A percentile compares a stretch with the other conserved stretches of the same genome.
Evolutionary conservation across 805 yeast species (phyloP).

Genomic region (Saccharomycopsis schoenii): DNA sequence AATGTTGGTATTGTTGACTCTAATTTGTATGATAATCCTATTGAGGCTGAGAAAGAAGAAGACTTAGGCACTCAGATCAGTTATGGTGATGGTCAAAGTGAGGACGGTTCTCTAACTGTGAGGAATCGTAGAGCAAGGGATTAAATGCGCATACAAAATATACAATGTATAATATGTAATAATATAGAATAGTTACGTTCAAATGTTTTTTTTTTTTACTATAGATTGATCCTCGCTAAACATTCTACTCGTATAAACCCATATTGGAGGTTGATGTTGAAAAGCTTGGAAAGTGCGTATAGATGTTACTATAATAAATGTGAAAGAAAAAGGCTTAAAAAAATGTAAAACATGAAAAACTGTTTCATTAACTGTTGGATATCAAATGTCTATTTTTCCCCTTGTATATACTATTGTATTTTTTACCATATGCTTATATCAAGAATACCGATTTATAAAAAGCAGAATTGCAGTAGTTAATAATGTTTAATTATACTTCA

Average conservation of each 20-base stretch:
- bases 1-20: background rate
- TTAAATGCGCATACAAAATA: background rate
- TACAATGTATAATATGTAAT: too few species aligned
- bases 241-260: background rate
- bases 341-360: background rate
- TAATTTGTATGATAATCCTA: background rate
- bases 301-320: background rate
- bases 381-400: too few species aligned
- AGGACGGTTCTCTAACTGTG: background rate
- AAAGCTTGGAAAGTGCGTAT: background rate
- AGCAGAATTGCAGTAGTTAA: background rate
- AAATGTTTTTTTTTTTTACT: too few species aligned
- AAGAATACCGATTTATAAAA: background rate
- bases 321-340: background rate
- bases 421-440: background rate
- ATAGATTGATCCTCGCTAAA: too few species aligned
- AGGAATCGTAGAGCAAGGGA: background rate
- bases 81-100: conserved; percentile 5
- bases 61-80: conserved; percentile 8
- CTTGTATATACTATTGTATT: too few species aligned
- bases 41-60: conserved; percentile 1
- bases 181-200: too few species aligned
- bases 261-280: too few species aligned
- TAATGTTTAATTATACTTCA: conserved; percentile 23
- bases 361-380: too few species aligned